Evolutionary conservation across 2,329 filamentous ascomycete species (phyloP).

Genomic region (Hymenoscyphus scutula): DNA sequence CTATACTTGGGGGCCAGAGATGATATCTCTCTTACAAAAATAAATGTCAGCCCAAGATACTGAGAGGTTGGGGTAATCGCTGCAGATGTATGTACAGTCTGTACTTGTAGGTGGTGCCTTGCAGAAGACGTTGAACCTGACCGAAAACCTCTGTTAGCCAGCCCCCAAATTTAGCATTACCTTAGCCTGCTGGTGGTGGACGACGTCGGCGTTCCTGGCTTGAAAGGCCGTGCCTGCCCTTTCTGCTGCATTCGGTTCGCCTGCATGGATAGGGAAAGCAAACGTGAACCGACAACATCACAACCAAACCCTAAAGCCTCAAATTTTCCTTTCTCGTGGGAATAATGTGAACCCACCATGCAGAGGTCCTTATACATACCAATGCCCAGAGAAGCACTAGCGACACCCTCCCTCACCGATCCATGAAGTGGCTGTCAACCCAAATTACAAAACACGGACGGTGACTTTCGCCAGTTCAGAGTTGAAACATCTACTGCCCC

Average conservation of each 20-base stretch:
- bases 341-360: constrained; percentile 2
- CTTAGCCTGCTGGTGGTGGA: not conserved
- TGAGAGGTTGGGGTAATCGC: not conserved
- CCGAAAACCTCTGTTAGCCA: not conserved
- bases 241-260: not conserved
- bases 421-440: not conserved
- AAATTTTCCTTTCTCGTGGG: not conserved
- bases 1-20: too few relatives aligned
- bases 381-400: not conserved
- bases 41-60: too few relatives aligned
- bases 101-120: too few relatives aligned
- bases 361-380: not conserved
- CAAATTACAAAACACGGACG: constrained; percentile 5
- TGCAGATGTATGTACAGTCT: constrained; percentile 1
- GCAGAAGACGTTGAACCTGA: not conserved
- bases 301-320: not conserved
- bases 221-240: constrained; percentile 4
- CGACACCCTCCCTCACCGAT: not conserved
- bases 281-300: not conserved
- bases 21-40: too few relatives aligned
- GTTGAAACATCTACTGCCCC: constrained; percentile 30
- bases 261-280: not conserved
- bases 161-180: not conserved
- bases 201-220: not conserved
- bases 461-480: constrained; percentile 15